Percentiles rank a stretch among this genome's conserved stretches.
Conservation (phyloP, 148 eudicot genomes). For the Oxyria digyna region DNA sequence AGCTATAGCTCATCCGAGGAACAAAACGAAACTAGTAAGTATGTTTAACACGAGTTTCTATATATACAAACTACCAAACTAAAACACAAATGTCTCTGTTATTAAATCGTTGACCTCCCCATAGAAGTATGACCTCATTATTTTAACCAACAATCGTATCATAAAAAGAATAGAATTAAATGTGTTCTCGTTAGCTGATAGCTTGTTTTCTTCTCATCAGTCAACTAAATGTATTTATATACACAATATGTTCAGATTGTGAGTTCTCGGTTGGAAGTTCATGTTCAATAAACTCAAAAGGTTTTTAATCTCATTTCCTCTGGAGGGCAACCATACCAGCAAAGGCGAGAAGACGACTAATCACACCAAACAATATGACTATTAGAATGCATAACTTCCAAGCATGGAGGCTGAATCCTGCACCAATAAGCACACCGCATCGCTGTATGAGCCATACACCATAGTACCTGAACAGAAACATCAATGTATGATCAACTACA, state of each 20-base stretch:
- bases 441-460: constrained; percentile 12
- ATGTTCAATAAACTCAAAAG: background rate
- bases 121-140: no score
- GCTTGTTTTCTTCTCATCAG: background rate
- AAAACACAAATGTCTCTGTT: no score
- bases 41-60: no score
- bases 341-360: constrained; percentile 3
- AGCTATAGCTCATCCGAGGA: no score
- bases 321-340: constrained; percentile 7
- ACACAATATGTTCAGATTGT: background rate
- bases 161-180: background rate
- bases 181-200: background rate
- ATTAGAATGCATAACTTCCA: constrained; percentile 5
- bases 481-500: background rate
- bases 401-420: constrained; percentile 8
- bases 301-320: background rate
- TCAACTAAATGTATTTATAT: background rate
- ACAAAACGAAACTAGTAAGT: no score
- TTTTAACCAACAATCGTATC: background rate
- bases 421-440: constrained; percentile 5
- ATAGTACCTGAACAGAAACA: constrained; percentile 1
- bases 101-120: no score
- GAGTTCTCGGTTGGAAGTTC: no score
- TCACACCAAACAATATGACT: background rate
- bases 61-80: no score